Evolutionary conservation across 208 protist species (phyloP), one percentile per base, ranked within the genome.

Genomic region (Trypanosoma brucei): DNA sequence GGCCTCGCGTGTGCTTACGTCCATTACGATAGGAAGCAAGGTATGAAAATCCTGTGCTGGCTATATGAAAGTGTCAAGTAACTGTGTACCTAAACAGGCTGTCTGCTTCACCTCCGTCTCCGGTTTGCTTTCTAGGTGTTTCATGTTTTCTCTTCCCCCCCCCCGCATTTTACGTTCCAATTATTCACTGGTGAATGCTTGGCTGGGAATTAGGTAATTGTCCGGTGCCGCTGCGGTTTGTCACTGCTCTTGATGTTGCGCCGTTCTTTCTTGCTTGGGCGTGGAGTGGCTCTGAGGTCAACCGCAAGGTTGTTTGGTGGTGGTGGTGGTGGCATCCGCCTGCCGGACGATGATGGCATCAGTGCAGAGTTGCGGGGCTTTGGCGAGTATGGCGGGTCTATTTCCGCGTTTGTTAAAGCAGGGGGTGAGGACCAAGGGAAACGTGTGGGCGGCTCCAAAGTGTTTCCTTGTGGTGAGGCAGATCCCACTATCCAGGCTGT

Each of bases 381-480:
- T 48, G 75, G 69, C 22, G 66, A 79, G 11, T 94, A 94, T 64
- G 84, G 72, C 35, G 88, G 88, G n/a, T 88, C 88, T n/a, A 76
- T 94, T 58, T 81, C 82, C 6, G 88, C 77, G 35, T 94, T 94
- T 39, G 62, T 91, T 70, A 90, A 88, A 59, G 70, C 79, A 8
- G 69, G 73, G 4, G 62, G 60, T 30, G 74, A 86, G 46, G 79
- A 79, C 40, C 55, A 68, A 50, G 40, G 6, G 11, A 56, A 55
- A 39, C 33, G n/a, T 13, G 35, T 39, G n/a, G 46, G 59, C 33
- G 68, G 39, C 3, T 64, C 34, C 14, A 65, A 65, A 30, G 45
- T 65, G 31, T 62, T 92, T n/a, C 84, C 88, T 14, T 94, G 88
- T 57, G 81, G 79, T n/a, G 51, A 75, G 59, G 65, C 69, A 0